Evolutionary conservation across 2,329 filamentous ascomycete genomes (phyloP).

Genomic region (Achaetomium macrosporum): DNA sequence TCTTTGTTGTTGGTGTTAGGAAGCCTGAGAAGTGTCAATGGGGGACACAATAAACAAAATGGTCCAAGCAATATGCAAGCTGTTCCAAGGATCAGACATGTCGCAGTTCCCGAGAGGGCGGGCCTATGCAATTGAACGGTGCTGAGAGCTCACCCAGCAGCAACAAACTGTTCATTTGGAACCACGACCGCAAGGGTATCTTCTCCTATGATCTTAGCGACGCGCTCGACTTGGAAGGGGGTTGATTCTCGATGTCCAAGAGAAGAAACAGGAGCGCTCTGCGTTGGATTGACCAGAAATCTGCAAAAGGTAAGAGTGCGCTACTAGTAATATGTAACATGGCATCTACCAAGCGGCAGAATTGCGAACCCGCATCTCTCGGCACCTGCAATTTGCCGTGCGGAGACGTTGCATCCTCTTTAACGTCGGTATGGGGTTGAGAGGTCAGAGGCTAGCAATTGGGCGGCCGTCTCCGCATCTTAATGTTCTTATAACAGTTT

Average conservation of each 20-base stretch:
- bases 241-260: no score
- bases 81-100: slow-evolving; percentile 15
- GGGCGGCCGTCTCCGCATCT: no score
- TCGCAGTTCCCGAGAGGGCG: slow-evolving; percentile 24
- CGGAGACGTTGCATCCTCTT: neutral
- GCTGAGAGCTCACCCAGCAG: slow-evolving; percentile 21
- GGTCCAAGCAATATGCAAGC: neutral
- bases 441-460: no score
- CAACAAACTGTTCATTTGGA: slow-evolving; percentile 24
- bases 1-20: neutral
- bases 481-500: no score
- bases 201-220: slow-evolving; percentile 20
- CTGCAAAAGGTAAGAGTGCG: no score
- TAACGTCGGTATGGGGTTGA: neutral
- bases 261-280: no score
- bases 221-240: no score
- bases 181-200: slow-evolving; percentile 21
- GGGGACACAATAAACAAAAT: neutral
- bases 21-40: neutral
- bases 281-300: no score
- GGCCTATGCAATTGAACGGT: slow-evolving; percentile 23
- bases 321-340: no score
- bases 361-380: neutral
- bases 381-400: neutral
- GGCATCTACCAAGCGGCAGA: no score